phyloP scores from a whole-genome alignment of 139 green algal species.

The Chlamydomonas eustigma region DNA sequence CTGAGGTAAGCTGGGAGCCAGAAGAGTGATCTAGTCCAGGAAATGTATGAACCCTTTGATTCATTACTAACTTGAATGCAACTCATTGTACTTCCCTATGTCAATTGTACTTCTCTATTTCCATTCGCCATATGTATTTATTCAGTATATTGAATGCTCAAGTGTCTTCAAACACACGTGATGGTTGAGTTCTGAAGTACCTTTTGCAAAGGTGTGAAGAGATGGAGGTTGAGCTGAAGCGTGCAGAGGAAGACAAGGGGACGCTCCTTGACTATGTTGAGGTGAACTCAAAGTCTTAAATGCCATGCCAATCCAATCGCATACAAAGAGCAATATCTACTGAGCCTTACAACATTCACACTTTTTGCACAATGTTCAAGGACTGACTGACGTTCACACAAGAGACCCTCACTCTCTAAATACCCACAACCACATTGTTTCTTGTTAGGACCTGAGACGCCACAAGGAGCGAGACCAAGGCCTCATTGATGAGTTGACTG shows the following conservation, averaged over 20 bases:
- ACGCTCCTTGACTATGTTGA: slow-evolving; percentile 16
- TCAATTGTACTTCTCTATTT: no score
- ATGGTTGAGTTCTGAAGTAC: no score
- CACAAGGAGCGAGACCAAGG: slow-evolving; percentile 8
- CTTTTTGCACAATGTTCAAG: neutral
- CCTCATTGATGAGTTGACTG: neutral
- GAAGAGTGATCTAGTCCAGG: neutral
- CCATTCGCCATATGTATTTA: no score
- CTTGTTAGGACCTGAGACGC: neutral
- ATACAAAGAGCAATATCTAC: neutral
- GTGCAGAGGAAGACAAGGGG: slow-evolving; percentile 3
- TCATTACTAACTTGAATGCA: no score
- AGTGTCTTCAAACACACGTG: no score
- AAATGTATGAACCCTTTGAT: neutral
- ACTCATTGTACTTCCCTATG: no score
- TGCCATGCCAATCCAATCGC: neutral
- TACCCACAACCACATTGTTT: no score
- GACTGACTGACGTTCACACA: no score
- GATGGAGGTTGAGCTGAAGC: neutral
- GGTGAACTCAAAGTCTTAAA: neutral
- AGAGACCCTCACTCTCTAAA: no score
- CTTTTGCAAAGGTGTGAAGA: slow-evolving; percentile 3
- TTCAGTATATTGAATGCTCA: no score
- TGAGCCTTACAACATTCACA: neutral
- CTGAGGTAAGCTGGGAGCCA: neutral